Percentiles rank a stretch among this genome's conserved stretches.
phyloP scores from a whole-genome alignment of 1,139 yeast genomes.

The Groenewaldozyma auringiensis region DNA sequence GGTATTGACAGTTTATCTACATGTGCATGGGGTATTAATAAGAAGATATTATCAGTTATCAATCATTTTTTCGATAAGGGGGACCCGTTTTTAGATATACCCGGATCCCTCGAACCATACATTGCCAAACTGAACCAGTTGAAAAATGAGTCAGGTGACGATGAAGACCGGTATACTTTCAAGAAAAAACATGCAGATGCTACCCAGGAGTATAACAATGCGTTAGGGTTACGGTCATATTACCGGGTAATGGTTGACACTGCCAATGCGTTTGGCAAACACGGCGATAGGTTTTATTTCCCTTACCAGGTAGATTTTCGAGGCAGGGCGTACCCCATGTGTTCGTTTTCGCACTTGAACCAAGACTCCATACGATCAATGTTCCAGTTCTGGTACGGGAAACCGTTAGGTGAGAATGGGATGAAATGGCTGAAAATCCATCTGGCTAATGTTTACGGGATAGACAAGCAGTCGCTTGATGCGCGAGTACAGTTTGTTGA shows the following conservation, averaged over 20 bases:
- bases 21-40: conserved; percentile 84
- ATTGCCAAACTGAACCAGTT: not conserved
- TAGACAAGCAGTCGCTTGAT: conserved; percentile 50
- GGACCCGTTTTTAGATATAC: conserved; percentile 61
- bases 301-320: conserved; percentile 92
- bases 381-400: conserved; percentile 60
- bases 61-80: conserved; percentile 64
- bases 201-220: conserved; percentile 2
- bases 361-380: conserved; percentile 57
- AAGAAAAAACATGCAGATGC: conserved; percentile 2
- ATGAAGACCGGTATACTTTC: not conserved
- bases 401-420: conserved; percentile 48
- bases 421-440: conserved; percentile 60
- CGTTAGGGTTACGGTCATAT: conserved; percentile 60
- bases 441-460: conserved; percentile 58
- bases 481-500: conserved; percentile 48
- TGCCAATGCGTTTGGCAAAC: conserved; percentile 59
- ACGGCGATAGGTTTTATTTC: conserved; percentile 72
- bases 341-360: conserved; percentile 63
- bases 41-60: conserved; percentile 53
- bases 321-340: conserved; percentile 91
- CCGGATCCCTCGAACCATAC: conserved; percentile 31
- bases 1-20: conserved; percentile 79
- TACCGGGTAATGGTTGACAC: conserved; percentile 63
- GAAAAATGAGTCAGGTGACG: not conserved